Conservation (phyloP, 495 filamentous ascomycete species). For the Talaromyces liani region DNA sequence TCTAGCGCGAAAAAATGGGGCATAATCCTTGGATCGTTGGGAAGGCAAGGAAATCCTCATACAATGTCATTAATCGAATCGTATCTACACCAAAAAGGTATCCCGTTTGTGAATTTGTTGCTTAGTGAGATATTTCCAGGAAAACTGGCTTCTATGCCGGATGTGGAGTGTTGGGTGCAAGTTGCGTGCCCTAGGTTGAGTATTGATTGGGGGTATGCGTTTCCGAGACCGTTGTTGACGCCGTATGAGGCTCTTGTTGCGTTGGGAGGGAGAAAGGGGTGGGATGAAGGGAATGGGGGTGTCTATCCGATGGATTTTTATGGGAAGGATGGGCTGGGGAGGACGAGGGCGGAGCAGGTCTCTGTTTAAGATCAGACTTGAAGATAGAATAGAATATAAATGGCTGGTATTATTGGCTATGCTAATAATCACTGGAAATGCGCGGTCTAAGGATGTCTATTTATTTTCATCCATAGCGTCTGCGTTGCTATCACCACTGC, state of each 20-base stretch:
- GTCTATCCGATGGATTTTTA: slow-evolving; percentile 99
- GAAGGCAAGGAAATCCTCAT: slow-evolving; percentile 90
- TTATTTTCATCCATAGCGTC: slow-evolving; percentile 28
- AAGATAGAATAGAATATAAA: background rate
- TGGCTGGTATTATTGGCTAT: background rate
- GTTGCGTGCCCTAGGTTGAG: slow-evolving; percentile 90
- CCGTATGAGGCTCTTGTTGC: slow-evolving; percentile 94
- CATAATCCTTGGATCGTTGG: slow-evolving; percentile 85
- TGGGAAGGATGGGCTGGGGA: slow-evolving; percentile 81
- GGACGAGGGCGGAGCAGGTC: slow-evolving; percentile 52
- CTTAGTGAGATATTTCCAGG: slow-evolving; percentile 94
- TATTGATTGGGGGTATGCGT: slow-evolving; percentile 99
- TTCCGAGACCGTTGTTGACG: slow-evolving; percentile 77
- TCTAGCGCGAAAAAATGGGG: slow-evolving; percentile 79
- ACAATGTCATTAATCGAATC: slow-evolving; percentile 82
- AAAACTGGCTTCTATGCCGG: slow-evolving; percentile 83
- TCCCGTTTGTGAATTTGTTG: slow-evolving; percentile 74
- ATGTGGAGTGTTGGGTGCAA: slow-evolving; percentile 97
- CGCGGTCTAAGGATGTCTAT: background rate
- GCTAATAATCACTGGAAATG: background rate
- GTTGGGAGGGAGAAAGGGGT: slow-evolving; percentile 66
- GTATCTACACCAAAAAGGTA: slow-evolving; percentile 55
- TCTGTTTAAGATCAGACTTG: slow-evolving; percentile 9
- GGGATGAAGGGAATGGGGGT: slow-evolving; percentile 57
- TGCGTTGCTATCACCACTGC: slow-evolving; percentile 34